Base-by-base conservation (phyloP, 75 land plant species). In the Chamaecyparis obtusa region DNA sequence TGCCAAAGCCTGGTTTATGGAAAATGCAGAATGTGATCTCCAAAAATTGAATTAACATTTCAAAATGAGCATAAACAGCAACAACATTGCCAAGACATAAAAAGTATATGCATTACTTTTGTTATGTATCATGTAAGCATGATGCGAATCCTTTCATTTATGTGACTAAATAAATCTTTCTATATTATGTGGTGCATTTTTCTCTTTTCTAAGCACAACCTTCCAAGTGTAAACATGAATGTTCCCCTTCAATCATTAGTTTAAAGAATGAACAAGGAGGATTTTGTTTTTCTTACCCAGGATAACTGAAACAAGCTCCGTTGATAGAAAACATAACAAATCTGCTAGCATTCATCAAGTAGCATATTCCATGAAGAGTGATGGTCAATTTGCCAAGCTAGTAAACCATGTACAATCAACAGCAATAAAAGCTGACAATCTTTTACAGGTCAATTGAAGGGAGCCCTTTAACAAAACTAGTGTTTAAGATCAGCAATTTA, bases 1-100 rank as follows among this genome's bases (percentile, higher is more conserved):
- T 33, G 97, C 99, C 75, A 93, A 82, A 78, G 89, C 87, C 98
- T 96, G 89, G 48, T 10, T 81, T 44, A 46, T 3, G 14, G 27
- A 81, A 41, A 81, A 81, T 46, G 27, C 9, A 24, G 17, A 46
- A n/a, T 3, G 32, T 74, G n/a, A 46, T 81, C 48, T 51, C 51
- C 83, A 9, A 81, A 9, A 41, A 46, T 33, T 27, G 6, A 78
- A 78, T 78, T 24, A 9, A 41, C 83, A 81, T 43, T 27, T 81
- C 14, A 46, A 46, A 46, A 81, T 81, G n/a, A 81, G 48, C 10
- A 78, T 78, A 78, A 24, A 78, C 30, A 24, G 46, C 27, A 44
- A 81, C 13, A 2, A 46, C 48, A 46, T 37, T 11, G 24, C 83
- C 35, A 85, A 3, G 33, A 36, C 64, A 85, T 36, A 37, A 33